phyloP scores from a whole-genome alignment of 441 rosid genomes.

The Croton laevigatus region DNA sequence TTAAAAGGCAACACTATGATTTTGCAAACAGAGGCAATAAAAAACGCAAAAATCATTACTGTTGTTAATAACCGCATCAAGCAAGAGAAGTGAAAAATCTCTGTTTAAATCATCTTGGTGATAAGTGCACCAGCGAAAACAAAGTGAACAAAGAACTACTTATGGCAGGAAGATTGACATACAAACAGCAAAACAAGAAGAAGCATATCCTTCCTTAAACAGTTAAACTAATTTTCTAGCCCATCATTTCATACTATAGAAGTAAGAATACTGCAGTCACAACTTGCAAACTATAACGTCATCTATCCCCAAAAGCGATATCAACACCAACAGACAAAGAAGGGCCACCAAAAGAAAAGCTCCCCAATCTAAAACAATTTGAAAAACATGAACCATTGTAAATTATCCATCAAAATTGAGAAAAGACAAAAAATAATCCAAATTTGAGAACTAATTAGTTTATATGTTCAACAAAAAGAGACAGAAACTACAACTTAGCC shows the following conservation, averaged over 20 bases:
- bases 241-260: not conserved
- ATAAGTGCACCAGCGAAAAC: no score
- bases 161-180: constrained; percentile 2
- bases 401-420: not conserved
- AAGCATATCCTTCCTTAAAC: not conserved
- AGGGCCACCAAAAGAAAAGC: constrained; percentile 1
- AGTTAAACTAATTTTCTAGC: not conserved
- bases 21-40: not conserved
- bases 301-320: not conserved
- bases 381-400: not conserved
- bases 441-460: no score
- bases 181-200: constrained; percentile 2
- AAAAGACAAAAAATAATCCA: not conserved
- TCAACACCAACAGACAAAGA: constrained; percentile 4
- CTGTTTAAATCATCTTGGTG: no score
- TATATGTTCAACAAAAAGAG: not conserved
- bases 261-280: not conserved
- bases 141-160: no score
- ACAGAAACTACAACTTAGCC: not conserved
- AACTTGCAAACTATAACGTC: constrained; percentile 1
- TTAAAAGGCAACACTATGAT: not conserved
- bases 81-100: not conserved
- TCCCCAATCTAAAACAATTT: not conserved
- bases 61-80: not conserved
- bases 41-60: not conserved